Conservation (phyloP, 2,329 filamentous ascomycete species). For the Microdochium paspali region DNA sequence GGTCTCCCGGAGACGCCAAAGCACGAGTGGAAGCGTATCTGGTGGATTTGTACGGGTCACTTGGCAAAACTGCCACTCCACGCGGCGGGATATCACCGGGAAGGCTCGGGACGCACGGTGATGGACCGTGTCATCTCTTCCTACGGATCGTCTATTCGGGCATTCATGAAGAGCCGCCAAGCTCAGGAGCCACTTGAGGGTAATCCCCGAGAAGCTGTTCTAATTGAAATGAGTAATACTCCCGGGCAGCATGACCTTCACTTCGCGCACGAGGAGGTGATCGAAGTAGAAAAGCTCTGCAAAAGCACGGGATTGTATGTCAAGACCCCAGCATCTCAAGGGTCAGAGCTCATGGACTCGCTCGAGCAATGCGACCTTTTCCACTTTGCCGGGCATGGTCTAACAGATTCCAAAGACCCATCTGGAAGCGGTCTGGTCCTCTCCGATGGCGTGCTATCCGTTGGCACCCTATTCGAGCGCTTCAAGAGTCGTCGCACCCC, state of each 20-base stretch:
- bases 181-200: not conserved
- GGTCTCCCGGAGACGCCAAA: constrained; percentile 9
- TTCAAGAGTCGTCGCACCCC: constrained; percentile 5
- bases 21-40: constrained; percentile 16
- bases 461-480: too few species aligned
- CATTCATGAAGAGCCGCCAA: too few species aligned
- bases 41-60: constrained; percentile 22
- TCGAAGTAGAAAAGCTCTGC: constrained; percentile 5
- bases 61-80: constrained; percentile 21
- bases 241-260: constrained; percentile 7
- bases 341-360: constrained; percentile 11
- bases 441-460: too few species aligned
- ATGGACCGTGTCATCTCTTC: constrained; percentile 27
- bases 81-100: constrained; percentile 20
- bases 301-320: not conserved
- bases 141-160: constrained; percentile 21
- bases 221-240: constrained; percentile 20
- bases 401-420: constrained; percentile 15
- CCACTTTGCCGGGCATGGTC: constrained; percentile 31
- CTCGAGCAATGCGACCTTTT: constrained; percentile 22
- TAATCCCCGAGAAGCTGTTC: constrained; percentile 10
- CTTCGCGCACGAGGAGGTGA: constrained; percentile 10
- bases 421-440: constrained; percentile 19
- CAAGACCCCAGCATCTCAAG: constrained; percentile 2
- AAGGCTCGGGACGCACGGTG: constrained; percentile 11